Base-by-base conservation (phyloP, 2,329 filamentous ascomycete genomes). In the Colletotrichum gloeosporioides region DNA sequence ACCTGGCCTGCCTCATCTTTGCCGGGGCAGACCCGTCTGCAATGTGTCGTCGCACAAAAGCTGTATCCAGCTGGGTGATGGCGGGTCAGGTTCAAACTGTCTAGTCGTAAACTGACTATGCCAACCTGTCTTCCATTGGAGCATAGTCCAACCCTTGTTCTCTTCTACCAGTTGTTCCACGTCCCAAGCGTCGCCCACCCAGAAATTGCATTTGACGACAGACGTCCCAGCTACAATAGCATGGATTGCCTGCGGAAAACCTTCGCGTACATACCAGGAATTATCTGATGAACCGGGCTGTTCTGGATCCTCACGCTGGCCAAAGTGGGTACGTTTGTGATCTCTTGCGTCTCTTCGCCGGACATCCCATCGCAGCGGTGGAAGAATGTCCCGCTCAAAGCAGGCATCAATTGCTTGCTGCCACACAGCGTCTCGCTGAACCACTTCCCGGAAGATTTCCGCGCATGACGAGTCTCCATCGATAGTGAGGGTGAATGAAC, bases 361-460 rank as follows among this genome's bases (percentile, higher is more conserved):
- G 4, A 13, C 25, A 15, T 59, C 25, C 55, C 25, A 53, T n/a
- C 18, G 59, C n/a, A 63, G 13, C 9, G 18, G 25, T 4, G 49
- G 34, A 12, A 53, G 36, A 3, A 27, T n/a, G 31, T 15, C 13
- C 13, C 55, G 18, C 10, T 53, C 18, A n/a, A 61, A 5, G 25
- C 71, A 69, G 10, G 2, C 7, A 10, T 59, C 71, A 18, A 74
- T 53, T 4, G 59, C 71, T 15, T 12, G 16, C 25, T 55, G 57
- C 71, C 71, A 74, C 8, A 66, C 59, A 8, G 67, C 61, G 9
- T 74, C 66, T 12, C 71, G 66, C n/a, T 65, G 59, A 7, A 74
- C 32, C 6, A 69, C 16, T 6, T 31, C 55, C 4, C 36, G 71
- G 18, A 74, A 74, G 25, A 74, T 36, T 4, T 65, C 39, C 4